Conservation (phyloP, 306 rosid species). For the Citrullus colocynthis region DNA sequence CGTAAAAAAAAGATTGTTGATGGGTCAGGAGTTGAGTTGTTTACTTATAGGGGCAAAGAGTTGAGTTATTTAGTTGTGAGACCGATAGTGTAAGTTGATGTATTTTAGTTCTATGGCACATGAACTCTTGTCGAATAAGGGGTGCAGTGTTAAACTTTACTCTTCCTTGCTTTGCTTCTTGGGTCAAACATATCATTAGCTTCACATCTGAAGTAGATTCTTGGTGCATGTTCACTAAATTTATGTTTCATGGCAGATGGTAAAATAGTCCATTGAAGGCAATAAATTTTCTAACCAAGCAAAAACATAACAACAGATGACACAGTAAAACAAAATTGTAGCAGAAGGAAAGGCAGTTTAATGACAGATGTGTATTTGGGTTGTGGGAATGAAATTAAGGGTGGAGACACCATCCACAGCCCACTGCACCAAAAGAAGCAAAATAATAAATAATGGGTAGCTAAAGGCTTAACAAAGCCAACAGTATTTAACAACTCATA, state of each 20-base stretch:
- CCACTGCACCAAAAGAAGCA: not conserved
- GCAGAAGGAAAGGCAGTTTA: not conserved
- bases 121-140: too few relatives aligned
- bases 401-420: not conserved
- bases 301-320: not conserved
- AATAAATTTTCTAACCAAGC: not conserved
- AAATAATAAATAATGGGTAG: not conserved
- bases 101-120: too few relatives aligned
- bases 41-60: too few relatives aligned
- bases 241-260: not conserved
- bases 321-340: not conserved
- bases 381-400: not conserved
- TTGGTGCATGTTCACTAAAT: not conserved
- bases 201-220: not conserved
- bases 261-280: not conserved
- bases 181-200: not conserved
- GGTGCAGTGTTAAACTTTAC: too few relatives aligned
- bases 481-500: slow-evolving; percentile 2
- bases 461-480: not conserved
- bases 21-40: too few relatives aligned
- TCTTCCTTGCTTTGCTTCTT: too few relatives aligned
- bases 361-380: not conserved
- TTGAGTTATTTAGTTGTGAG: too few relatives aligned
- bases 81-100: too few relatives aligned
- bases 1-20: too few relatives aligned